These are phyloP conservation scores for Quercus glauca DNA, from an alignment of 306 rosid species.

Conservation along the genomic window DNA sequence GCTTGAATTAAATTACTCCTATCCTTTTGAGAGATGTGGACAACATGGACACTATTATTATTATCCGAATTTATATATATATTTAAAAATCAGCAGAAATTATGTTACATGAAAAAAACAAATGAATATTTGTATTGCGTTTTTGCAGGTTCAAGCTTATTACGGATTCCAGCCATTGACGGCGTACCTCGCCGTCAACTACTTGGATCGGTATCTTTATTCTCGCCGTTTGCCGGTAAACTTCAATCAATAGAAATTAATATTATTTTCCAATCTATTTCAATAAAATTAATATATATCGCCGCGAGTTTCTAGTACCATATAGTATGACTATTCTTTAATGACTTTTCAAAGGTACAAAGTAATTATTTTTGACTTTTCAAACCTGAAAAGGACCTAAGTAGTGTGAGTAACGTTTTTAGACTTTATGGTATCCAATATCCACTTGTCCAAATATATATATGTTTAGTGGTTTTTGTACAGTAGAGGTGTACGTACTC, in stretches of 20 bases:
- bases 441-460: constrained; percentile 4
- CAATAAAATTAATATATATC: background rate
- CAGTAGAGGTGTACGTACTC: background rate
- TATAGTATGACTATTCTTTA: too few relatives aligned
- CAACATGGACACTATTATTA: too few relatives aligned
- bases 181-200: constrained; percentile 92
- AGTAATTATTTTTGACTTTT: constrained; percentile 54
- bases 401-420: too few relatives aligned
- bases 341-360: constrained; percentile 4
- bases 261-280: too few relatives aligned
- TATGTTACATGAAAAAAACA: too few relatives aligned
- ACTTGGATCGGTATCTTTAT: constrained; percentile 85
- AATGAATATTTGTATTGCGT: background rate
- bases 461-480: background rate
- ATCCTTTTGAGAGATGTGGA: too few relatives aligned
- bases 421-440: too few relatives aligned
- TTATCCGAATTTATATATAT: too few relatives aligned
- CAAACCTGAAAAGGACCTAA: constrained; percentile 12
- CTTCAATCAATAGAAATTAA: background rate
- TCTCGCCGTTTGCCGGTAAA: constrained; percentile 85
- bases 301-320: background rate
- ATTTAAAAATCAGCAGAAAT: too few relatives aligned
- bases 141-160: constrained; percentile 66
- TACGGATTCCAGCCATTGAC: constrained; percentile 83
- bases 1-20: too few relatives aligned